Evolutionary conservation across 441 rosid genomes (phyloP).

Genomic region (Bocquillonia castaneifolia): DNA sequence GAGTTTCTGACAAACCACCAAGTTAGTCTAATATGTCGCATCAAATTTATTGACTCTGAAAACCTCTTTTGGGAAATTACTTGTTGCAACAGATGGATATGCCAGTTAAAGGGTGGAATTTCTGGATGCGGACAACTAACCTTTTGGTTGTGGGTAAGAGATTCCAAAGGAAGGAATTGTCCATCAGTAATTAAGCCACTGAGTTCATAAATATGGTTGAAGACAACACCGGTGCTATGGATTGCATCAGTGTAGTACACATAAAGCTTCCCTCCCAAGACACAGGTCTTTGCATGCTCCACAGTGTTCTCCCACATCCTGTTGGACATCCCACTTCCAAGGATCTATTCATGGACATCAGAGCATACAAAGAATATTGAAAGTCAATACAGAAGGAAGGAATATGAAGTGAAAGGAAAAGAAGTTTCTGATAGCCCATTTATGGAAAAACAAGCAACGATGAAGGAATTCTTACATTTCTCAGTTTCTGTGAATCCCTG

Average conservation of each 20-base stretch:
- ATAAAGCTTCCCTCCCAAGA: constrained; percentile 74
- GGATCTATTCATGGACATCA: constrained; percentile 45
- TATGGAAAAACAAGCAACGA: background rate
- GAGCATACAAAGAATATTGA: constrained; percentile 11
- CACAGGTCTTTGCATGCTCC: constrained; percentile 97
- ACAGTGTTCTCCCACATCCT: constrained; percentile 96
- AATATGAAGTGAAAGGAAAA: background rate
- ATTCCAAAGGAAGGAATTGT: constrained; percentile 68
- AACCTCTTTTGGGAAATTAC: background rate
- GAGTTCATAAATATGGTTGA: constrained; percentile 83
- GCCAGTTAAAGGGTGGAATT: background rate
- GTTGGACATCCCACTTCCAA: constrained; percentile 98
- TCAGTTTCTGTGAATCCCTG: constrained; percentile 71
- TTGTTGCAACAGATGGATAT: background rate
- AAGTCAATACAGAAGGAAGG: constrained; percentile 12
- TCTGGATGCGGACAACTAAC: constrained; percentile 29
- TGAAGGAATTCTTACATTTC: constrained; percentile 48
- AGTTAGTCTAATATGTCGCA: background rate
- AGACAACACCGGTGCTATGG: constrained; percentile 61
- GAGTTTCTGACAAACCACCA: background rate
- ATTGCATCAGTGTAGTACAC: constrained; percentile 66
- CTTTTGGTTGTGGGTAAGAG: constrained; percentile 79
- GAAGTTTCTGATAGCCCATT: background rate
- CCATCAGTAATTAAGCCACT: constrained; percentile 68
- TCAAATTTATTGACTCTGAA: background rate